phyloP scores from a whole-genome alignment of 2,329 filamentous ascomycete genomes.

The Neoarthrinium moseri region DNA sequence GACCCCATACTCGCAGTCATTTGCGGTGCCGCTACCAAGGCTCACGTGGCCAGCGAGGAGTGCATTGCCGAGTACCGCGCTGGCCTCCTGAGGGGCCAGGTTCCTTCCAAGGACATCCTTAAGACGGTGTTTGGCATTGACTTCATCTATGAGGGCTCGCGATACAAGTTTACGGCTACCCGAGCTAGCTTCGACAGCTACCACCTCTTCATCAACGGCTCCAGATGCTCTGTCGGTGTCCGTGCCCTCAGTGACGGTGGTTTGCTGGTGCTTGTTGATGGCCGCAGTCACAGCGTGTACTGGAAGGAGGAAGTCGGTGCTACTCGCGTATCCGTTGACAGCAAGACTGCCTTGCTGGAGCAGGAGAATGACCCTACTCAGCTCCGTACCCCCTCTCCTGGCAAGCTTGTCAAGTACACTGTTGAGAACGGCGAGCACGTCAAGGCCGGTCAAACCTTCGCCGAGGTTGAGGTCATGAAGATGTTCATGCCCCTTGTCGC shows the following conservation, averaged over 20 bases:
- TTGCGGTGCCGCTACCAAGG: constrained; percentile 92
- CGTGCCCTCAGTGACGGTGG: constrained; percentile 92
- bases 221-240: constrained; percentile 90
- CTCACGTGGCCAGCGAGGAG: constrained; percentile 87
- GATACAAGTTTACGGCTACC: constrained; percentile 98
- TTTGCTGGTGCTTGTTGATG: constrained; percentile 83
- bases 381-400: constrained; percentile 88
- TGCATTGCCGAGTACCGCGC: constrained; percentile 85
- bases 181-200: constrained; percentile 91
- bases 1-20: constrained; percentile 93
- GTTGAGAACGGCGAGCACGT: constrained; percentile 95
- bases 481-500: constrained; percentile 99
- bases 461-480: constrained; percentile 99
- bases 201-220: constrained; percentile 98
- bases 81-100: constrained; percentile 94
- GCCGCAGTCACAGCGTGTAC: constrained; percentile 96
- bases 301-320: constrained; percentile 99
- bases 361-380: constrained; percentile 99
- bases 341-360: constrained; percentile 96
- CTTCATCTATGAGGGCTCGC: constrained; percentile 95
- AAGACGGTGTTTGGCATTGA: constrained; percentile 98
- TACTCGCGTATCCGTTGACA: constrained; percentile 91
- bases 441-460: constrained; percentile 86
- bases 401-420: constrained; percentile 97
- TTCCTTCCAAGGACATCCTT: constrained; percentile 91